Evolutionary conservation across 2,329 filamentous ascomycete species (phyloP), one percentile per base, ranked within the genome.

Genomic region (Talaromyces albobiverticillius): DNA sequence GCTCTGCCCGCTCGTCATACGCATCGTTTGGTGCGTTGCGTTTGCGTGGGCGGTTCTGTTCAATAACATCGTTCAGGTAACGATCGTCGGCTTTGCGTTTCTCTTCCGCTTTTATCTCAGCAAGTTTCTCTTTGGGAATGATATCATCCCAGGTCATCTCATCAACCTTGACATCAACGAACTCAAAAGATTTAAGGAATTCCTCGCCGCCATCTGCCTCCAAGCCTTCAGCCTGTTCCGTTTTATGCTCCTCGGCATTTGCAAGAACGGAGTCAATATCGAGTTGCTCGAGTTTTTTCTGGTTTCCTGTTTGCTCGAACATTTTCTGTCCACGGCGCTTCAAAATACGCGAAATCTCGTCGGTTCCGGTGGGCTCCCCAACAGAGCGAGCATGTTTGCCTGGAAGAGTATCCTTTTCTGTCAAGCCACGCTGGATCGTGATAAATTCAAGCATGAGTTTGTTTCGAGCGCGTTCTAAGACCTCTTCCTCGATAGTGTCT

Each of bases 301-400:
- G 94, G 68, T 99, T 99, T 56, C 90, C 90, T 10, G 89, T 94
- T 70, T 96, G 93, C 72, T 97, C 93, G 62, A 99, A 99, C 87
- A 99, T 95, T 73, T 94, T 96, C 68, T 96, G 94, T n/a, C 94
- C 95, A 62, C 94, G 88, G 74, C 93, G 91, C 76, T 97, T 97
- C 66, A 99, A 82, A 56, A 99, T 95, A 71, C 89, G 89, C 59
- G 94, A 95, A 61, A 97, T 97, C 66, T 96, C 94, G 60, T 96
- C 93, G 1, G 90, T 90, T 2, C 90, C 95, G 56, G 87, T 93
- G 7, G 93, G 92, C 62, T 95, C 92, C 52, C 87, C 87, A 32
- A 79, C 71, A 80, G 84, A 79, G 76, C 88, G 73, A 77, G 76
- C 71, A 71, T 91, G 88, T 71, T 92, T 90, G 64, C 87, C 87